phyloP scores from a whole-genome alignment of 768 basidiomycete genomes.

The Ramaria rubella region DNA sequence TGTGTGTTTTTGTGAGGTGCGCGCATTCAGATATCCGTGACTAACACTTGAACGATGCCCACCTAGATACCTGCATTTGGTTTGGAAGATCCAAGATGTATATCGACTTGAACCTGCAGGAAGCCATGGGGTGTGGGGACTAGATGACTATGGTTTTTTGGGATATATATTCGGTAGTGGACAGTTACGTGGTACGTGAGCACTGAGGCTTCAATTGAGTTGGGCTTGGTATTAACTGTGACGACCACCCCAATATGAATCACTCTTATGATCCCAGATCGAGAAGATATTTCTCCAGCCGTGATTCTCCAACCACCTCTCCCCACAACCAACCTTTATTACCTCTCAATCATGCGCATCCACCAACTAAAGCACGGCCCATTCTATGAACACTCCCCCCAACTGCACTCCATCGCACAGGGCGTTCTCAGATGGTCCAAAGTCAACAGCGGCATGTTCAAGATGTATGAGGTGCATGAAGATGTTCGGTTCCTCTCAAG shows the following conservation, averaged over 20 bases:
- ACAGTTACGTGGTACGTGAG: conserved; percentile 71
- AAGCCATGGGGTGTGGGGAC: conserved; percentile 96
- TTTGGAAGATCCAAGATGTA: conserved; percentile 80
- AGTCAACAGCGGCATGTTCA: conserved; percentile 83
- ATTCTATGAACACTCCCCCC: conserved; percentile 89
- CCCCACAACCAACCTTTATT: conserved; percentile 71
- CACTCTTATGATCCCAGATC: conserved; percentile 36
- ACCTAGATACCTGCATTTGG: conserved; percentile 70
- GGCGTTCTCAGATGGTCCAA: conserved; percentile 91
- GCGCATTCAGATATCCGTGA: too few relatives aligned
- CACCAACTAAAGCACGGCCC: conserved; percentile 78
- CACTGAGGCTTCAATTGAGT: too few relatives aligned
- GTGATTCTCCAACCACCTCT: conserved; percentile 53
- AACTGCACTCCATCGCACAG: conserved; percentile 77
- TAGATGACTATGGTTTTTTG: conserved; percentile 88
- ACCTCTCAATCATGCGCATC: conserved; percentile 71
- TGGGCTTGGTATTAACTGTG: neutral
- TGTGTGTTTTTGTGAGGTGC: conserved; percentile 24
- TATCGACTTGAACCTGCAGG: conserved; percentile 95
- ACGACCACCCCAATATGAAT: conserved; percentile 11
- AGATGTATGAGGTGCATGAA: conserved; percentile 82
- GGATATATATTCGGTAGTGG: conserved; percentile 89
- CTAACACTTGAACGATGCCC: conserved; percentile 34
- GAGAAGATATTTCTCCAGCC: conserved; percentile 55
- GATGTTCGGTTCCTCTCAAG: neutral